Evolutionary conservation across 129 eudicot genomes (phyloP).

Genomic region (Kitagawia praeruptora): DNA sequence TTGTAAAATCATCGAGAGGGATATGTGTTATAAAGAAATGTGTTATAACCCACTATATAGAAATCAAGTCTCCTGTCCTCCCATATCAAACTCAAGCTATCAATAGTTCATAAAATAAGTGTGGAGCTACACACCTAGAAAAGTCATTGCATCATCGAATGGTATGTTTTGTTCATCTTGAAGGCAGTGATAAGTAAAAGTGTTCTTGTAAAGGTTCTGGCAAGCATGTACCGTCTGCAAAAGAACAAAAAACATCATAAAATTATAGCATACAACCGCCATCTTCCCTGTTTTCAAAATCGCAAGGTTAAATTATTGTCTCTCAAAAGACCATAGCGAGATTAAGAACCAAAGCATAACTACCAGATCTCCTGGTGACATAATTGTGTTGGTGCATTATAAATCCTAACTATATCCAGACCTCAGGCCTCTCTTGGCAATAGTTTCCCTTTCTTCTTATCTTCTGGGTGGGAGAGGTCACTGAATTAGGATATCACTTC

Average conservation of each 20-base stretch:
- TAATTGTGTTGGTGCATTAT: background rate
- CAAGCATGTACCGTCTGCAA: conserved; percentile 96
- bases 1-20: too few species aligned
- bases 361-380: background rate
- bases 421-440: too few species aligned
- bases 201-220: conserved; percentile 90
- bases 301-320: background rate
- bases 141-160: too few species aligned
- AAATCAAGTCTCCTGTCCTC: too few species aligned
- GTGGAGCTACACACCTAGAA: too few species aligned
- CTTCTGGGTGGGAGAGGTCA: too few species aligned
- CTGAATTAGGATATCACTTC: too few species aligned
- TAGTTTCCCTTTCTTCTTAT: too few species aligned
- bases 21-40: too few species aligned
- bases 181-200: conserved; percentile 81
- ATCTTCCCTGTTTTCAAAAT: background rate
- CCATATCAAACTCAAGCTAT: too few species aligned
- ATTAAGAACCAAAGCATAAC: background rate
- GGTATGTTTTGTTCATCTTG: conserved; percentile 65
- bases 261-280: background rate
- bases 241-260: conserved; percentile 8
- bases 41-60: too few species aligned
- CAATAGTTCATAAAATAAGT: too few species aligned
- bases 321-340: background rate
- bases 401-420: background rate